These are phyloP conservation scores for Byssoonygena ceratinophila DNA, from an alignment of 2,329 filamentous ascomycete species.

Conservation along the genomic window DNA sequence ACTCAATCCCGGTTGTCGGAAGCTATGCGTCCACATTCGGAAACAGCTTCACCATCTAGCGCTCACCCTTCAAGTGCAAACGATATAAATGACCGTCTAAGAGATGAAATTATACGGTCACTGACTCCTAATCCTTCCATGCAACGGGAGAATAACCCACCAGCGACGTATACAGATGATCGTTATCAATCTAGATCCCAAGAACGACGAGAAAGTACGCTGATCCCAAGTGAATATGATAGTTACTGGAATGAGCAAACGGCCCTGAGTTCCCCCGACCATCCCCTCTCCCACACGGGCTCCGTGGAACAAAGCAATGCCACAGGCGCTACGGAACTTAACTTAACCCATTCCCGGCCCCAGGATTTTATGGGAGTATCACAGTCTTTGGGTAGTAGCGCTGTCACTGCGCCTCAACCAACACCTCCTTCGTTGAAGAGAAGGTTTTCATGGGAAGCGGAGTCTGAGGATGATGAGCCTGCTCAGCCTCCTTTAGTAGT, in stretches of 20 bases:
- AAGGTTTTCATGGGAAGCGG: constrained; percentile 37
- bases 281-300: background rate
- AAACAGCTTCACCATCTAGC: constrained; percentile 27
- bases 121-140: constrained; percentile 27
- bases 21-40: constrained; percentile 20
- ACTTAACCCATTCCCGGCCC: background rate
- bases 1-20: background rate
- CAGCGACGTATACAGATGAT: constrained; percentile 12
- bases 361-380: background rate
- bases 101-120: constrained; percentile 41
- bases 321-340: background rate
- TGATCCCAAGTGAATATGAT: constrained; percentile 31
- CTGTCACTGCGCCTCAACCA: background rate
- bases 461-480: constrained; percentile 15
- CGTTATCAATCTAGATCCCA: constrained; percentile 12
- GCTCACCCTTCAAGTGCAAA: constrained; percentile 25
- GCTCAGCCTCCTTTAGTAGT: background rate
- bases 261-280: background rate
- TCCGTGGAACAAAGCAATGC: background rate
- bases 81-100: constrained; percentile 35
- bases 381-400: background rate
- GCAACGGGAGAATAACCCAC: background rate
- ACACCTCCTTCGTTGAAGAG: constrained; percentile 19
- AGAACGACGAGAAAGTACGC: constrained; percentile 22
- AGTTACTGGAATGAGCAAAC: constrained; percentile 26